Evolutionary conservation across 108 stramenopile species (phyloP), one percentile per base, ranked within the genome.

Genomic region (Nannochloropsis salina): DNA sequence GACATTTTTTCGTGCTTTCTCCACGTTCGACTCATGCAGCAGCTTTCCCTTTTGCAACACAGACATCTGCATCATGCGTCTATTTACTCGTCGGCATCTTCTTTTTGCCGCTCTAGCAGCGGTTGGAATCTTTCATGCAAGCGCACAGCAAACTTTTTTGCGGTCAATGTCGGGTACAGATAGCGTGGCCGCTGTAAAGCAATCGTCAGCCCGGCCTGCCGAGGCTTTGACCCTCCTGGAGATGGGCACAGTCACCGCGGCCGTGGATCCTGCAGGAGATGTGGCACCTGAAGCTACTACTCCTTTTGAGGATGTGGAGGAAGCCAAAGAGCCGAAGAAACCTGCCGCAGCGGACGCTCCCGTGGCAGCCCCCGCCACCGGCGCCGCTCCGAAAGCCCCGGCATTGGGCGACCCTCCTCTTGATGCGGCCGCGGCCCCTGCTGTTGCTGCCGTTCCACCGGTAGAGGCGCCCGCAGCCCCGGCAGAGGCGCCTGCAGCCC

Each of bases 251-350:
- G 61, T 74, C 31, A 31, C 31, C 31, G 31, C 31, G 6, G 20
- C 61, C 61, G n/a, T 74, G 61, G 61, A 74, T 74, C 61, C 61
- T 4, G n/a, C 61, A 74, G 61, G 61, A n/a, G 61, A n/a, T n/a
- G 6, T 74, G 61, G n/a, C 8, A 74, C n/a, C n/a, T 74, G 6
- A 4, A n/a, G 61, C 61, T 74, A 74, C 2, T 74, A 31, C 31
- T 31, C 31, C 31, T 31, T 31, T 31, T 31, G 0, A 31, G 31
- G 31, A 31, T 31, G 1, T 1, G 31, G 31, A 31, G 31, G 31
- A 31, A 31, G 31, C 31, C 31, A 31, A 31, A 31, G 31, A 31
- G 31, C 31, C 31, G 31, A 31, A 31, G 31, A 31, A 31, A 31
- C 31, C 31, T 31, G 31, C 31, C 31, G 31, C 31, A 31, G 31